These are phyloP conservation scores for Oryza brachyantha DNA, from an alignment of 176 grass and related monocot species.

Conservation along the genomic window DNA sequence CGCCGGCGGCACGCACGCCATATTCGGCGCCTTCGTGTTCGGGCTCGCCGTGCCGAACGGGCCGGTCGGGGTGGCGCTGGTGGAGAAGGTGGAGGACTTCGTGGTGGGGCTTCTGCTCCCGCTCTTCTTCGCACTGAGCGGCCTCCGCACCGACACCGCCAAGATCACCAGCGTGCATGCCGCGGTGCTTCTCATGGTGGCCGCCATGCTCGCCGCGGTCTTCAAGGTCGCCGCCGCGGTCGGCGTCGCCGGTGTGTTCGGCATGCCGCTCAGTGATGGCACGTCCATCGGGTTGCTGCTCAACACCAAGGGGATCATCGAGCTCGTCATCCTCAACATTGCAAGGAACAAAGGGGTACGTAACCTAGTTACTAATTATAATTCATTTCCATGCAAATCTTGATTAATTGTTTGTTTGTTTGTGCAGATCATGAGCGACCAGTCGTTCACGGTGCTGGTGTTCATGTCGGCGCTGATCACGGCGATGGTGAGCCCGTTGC, in stretches of 20 bases:
- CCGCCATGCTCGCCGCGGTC: neutral
- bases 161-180: conserved; percentile 3
- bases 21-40: conserved; percentile 71
- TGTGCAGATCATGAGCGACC: conserved; percentile 49
- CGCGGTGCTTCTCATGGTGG: conserved; percentile 13
- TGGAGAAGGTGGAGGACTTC: conserved; percentile 76
- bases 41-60: conserved; percentile 73
- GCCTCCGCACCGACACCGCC: conserved; percentile 46
- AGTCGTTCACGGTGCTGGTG: conserved; percentile 74
- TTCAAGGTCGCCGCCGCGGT: conserved; percentile 46
- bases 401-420: neutral
- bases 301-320: conserved; percentile 67
- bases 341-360: conserved; percentile 59
- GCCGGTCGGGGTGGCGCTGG: conserved; percentile 49
- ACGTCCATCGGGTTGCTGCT: conserved; percentile 63
- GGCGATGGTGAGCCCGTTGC: conserved; percentile 43
- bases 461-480: conserved; percentile 61
- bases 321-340: conserved; percentile 80
- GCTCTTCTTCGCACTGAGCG: conserved; percentile 71
- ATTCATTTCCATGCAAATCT: neutral
- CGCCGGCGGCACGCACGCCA: conserved; percentile 56
- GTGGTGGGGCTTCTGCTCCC: conserved; percentile 53
- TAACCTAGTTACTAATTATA: no score
- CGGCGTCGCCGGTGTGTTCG: conserved; percentile 30
- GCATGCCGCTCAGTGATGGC: conserved; percentile 64